Evolutionary conservation across 2,329 filamentous ascomycete genomes (phyloP), one percentile per base, ranked within the genome.

Genomic region (Phialocephala subalpina): DNA sequence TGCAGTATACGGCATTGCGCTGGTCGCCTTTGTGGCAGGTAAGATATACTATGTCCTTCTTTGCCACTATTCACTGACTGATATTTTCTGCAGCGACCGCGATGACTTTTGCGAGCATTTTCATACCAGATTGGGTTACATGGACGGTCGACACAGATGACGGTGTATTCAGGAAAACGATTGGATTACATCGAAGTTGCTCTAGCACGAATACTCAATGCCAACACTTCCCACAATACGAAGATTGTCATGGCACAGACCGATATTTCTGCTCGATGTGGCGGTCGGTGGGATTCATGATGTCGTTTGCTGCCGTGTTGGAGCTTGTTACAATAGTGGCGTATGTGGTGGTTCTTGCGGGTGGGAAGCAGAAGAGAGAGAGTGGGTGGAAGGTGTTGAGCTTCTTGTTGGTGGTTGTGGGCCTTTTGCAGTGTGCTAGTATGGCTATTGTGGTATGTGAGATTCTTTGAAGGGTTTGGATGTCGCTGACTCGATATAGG

Each of bases 201-300:
- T 92, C 90, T 62, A 91, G 87, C 65, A 82, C 92, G 65, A 65
- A 65, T 25, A 55, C 55, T 38, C 78, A 80, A 56, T 94, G 92
- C 78, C 82, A 83, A 27, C 80, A 82, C 36, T 96, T 94, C 78
- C 93, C 93, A 3, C 83, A 84, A 69, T 81, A 85, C 62, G 82
- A 86, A 64, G 89, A 93, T 76, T 95, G 92, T 79, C 58, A 69
- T 40, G 70, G 67, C 12, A 55, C 59, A 2, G 86, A 87, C 60
- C 85, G 88, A 60, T 88, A 89, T 74, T 97, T 98, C 80, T 98
- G 96, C 83, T 91, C 89, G 73, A 91, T 97, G 85, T 99, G 95
- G 95, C 87, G 92, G 66, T 93, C 89, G 29, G 89, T 93, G 40
- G 94, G 92, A 27, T 98, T 97, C 80, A 80, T 97, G 70, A 93